Evolutionary conservation across 306 rosid species (phyloP), one percentile per base, ranked within the genome.

Genomic region (Lablab purpureus): DNA sequence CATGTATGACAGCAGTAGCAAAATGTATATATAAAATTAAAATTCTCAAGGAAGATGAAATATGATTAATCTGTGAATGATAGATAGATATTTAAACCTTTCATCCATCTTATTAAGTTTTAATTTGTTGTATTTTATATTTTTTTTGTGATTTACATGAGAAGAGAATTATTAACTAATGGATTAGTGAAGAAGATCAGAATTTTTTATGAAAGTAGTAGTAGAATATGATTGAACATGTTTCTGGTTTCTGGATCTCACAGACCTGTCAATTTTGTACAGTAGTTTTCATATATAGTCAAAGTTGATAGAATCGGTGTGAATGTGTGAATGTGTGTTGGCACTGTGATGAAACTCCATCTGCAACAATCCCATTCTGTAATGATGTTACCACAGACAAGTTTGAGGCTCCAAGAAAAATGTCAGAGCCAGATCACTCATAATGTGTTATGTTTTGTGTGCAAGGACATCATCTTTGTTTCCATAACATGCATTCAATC

Each of bases 371-470:
- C 22, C 54, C 54, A 59, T 30, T 58, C 7, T 60, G 25, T 36
- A 56, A 70, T 79, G 77, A 79, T 71, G 55, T 46, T 13, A 6
- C 30, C 28, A 9, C 6, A 69, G 28, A 69, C 43, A 71, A 69
- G 13, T 68, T 45, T 56, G 18, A 23, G 17, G 5, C 54, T 43
- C 37, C 62, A 55, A 67, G 0, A 69, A 43, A 28, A 55, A 43
- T 41, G 55, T 54, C 18, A 60, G 59, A 76, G 49, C 12, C 58
- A 41, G 18, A 19, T 37, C 28, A 71, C 30, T 64, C 36, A 51
- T 63, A 62, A 71, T 64, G 64, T 83, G 76, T 37, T 10, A 72
- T 78, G 76, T 66, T 56, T 83, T 11, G n/a, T 23, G 10, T 23
- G 23, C 3, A 64, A 56, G 71, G 51, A 72, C 83, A 83, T 65